These are phyloP conservation scores for Fraxinus paxiana DNA, from an alignment of 305 asterid species.

Conservation along the genomic window DNA sequence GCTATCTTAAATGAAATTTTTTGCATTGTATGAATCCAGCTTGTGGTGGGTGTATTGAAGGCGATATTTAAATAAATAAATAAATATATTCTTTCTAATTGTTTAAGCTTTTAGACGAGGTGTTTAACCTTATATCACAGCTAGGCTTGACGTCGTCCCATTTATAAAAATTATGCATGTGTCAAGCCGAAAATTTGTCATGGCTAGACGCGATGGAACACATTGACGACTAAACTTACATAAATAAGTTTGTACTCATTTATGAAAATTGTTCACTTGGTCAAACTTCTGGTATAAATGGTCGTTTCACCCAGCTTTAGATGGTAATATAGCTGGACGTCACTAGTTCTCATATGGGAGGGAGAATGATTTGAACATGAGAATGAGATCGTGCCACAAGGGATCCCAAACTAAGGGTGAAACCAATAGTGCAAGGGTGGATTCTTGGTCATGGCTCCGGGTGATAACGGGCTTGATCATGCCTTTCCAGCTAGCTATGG, in stretches of 20 bases:
- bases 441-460: background rate
- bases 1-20: background rate
- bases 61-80: background rate
- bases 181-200: background rate
- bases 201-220: slow-evolving; percentile 1
- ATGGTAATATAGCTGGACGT: background rate
- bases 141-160: background rate
- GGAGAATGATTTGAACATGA: slow-evolving; percentile 1
- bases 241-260: background rate
- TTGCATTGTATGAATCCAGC: background rate
- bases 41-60: background rate
- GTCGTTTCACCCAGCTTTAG: background rate
- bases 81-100: background rate
- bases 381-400: background rate
- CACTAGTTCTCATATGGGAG: background rate
- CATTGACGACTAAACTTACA: background rate
- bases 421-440: background rate
- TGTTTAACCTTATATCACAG: background rate
- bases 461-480: background rate
- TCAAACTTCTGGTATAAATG: background rate
- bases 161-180: background rate
- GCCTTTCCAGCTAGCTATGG: background rate
- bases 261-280: background rate
- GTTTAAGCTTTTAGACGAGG: background rate
- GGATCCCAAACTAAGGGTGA: background rate